Conservation (phyloP, 495 filamentous ascomycete genomes). For the Chaetomium cochliodes region DNA sequence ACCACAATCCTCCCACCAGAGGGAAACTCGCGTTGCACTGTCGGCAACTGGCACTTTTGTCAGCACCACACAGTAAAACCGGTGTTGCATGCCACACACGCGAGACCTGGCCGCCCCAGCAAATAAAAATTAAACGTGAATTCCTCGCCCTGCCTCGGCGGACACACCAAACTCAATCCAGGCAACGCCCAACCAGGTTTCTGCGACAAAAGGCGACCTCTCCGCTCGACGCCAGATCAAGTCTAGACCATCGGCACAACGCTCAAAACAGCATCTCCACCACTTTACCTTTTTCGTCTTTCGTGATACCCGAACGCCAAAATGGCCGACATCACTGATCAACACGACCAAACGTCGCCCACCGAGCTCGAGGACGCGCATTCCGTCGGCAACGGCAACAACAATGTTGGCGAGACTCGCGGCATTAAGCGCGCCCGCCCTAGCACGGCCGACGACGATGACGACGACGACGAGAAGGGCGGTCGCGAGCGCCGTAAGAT, state of each 20-base stretch:
- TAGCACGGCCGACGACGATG: slow-evolving; percentile 83
- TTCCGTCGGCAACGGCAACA: slow-evolving; percentile 61
- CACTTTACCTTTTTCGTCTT: slow-evolving; percentile 46
- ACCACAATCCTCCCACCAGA: slow-evolving; percentile 5
- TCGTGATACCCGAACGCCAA: slow-evolving; percentile 51
- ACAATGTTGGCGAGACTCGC: slow-evolving; percentile 62
- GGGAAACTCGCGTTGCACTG: slow-evolving; percentile 22
- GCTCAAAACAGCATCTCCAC: slow-evolving; percentile 59
- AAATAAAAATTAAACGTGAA: slow-evolving; percentile 44
- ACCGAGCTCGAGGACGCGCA: slow-evolving; percentile 63
- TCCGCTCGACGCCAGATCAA: slow-evolving; percentile 57
- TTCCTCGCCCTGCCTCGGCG: slow-evolving; percentile 49
- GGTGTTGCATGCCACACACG: slow-evolving; percentile 35
- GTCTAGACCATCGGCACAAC: slow-evolving; percentile 59
- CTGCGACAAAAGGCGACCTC: slow-evolving; percentile 51
- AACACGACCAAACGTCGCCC: slow-evolving; percentile 58
- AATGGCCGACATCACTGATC: slow-evolving; percentile 64
- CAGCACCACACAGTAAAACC: slow-evolving; percentile 11
- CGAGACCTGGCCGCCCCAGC: slow-evolving; percentile 37
- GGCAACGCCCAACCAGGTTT: slow-evolving; percentile 55
- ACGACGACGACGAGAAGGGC: slow-evolving; percentile 97
- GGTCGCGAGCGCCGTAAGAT: slow-evolving; percentile 99
- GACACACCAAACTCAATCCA: slow-evolving; percentile 54
- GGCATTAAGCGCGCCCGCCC: slow-evolving; percentile 89
- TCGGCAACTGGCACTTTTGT: slow-evolving; percentile 28